Conservation (phyloP, 148 eudicot species). For the Fagopyrum homotropicum region DNA sequence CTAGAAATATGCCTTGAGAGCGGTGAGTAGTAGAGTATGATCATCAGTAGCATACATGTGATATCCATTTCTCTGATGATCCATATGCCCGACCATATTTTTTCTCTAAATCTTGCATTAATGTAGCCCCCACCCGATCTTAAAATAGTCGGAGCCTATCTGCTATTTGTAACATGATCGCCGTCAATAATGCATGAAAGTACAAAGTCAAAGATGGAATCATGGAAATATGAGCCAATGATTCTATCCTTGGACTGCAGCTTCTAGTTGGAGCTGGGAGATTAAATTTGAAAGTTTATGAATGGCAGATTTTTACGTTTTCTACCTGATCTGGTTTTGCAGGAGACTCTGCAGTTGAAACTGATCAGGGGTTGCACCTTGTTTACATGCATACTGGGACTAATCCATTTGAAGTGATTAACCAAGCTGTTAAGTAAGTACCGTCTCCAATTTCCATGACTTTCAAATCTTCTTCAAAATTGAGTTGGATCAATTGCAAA, state of each 20-base stretch:
- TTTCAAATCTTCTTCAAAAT: background rate
- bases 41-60: background rate
- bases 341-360: conserved; percentile 78
- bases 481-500: conserved; percentile 21
- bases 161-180: conserved; percentile 15
- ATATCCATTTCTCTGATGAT: background rate
- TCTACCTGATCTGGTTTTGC: conserved; percentile 39
- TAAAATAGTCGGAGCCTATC: conserved; percentile 19
- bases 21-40: conserved; percentile 68
- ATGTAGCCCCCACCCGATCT: conserved; percentile 20
- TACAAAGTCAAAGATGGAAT: conserved; percentile 24
- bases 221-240: conserved; percentile 23
- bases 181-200: background rate
- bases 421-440: conserved; percentile 74
- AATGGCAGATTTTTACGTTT: conserved; percentile 25
- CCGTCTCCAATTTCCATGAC: background rate
- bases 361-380: conserved; percentile 64
- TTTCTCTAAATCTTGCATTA: conserved; percentile 5
- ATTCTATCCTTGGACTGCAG: conserved; percentile 17
- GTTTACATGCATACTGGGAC: conserved; percentile 88
- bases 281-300: conserved; percentile 26
- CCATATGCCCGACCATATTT: conserved; percentile 10
- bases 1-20: conserved; percentile 95
- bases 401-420: conserved; percentile 78
- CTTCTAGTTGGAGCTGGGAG: conserved; percentile 19